A percentile compares a stretch with the other conserved stretches of the same genome.
Conservation (phyloP, 75 land plant species). For the Adiantum capillusveneris region DNA sequence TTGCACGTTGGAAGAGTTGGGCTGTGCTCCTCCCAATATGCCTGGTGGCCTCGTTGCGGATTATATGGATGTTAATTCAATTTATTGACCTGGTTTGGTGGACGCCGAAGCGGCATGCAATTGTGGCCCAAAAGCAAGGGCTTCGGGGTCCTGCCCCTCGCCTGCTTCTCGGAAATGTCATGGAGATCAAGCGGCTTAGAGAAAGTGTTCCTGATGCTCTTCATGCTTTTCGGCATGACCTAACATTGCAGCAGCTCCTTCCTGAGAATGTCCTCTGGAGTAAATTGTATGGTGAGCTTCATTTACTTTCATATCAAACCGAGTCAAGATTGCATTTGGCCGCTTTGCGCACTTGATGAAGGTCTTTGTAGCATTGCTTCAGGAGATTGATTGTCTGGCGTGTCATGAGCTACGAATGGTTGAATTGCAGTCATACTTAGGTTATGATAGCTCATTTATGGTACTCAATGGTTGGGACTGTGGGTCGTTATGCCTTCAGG, state of each 20-base stretch:
- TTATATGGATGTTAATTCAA: not conserved
- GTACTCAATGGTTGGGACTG: no score
- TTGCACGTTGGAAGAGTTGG: no score
- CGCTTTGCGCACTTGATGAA: no score
- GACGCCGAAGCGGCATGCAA: slow-evolving; percentile 5
- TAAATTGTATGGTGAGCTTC: slow-evolving; percentile 37
- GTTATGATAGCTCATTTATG: no score
- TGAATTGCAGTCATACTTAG: no score
- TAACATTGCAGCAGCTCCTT: slow-evolving; percentile 39
- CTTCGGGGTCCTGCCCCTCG: slow-evolving; percentile 55
- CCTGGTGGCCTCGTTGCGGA: not conserved
- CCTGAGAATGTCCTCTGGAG: slow-evolving; percentile 61
- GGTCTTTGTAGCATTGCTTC: no score
- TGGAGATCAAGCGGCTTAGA: slow-evolving; percentile 35
- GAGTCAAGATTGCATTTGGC: no score
- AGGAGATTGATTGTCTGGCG: no score
- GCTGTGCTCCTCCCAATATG: no score
- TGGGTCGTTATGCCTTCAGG: no score
- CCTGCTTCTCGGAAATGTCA: slow-evolving; percentile 48
- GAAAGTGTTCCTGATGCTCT: slow-evolving; percentile 32
- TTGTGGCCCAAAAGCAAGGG: slow-evolving; percentile 43
- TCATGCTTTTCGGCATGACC: slow-evolving; percentile 34
- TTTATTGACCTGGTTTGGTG: slow-evolving; percentile 1
- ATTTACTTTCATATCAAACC: no score
- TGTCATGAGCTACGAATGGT: no score